Percentiles rank a stretch among this genome's conserved stretches.
Conservation (phyloP, 805 yeast species). For the Candida easanensis region DNA sequence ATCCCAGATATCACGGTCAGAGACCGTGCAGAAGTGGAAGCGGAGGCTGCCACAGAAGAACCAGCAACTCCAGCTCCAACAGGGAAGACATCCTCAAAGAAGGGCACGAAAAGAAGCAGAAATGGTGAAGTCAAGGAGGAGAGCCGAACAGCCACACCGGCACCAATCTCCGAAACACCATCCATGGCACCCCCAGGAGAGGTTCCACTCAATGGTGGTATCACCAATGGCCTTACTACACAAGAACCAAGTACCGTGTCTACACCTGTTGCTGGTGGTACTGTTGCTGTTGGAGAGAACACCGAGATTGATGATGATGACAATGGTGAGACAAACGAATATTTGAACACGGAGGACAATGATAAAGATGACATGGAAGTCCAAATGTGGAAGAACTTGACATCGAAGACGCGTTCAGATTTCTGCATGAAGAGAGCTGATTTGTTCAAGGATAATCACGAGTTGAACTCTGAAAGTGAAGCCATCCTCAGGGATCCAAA, state of each 20-base stretch:
- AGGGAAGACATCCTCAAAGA: conserved; percentile 34
- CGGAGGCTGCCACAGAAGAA: conserved; percentile 32
- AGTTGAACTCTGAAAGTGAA: conserved; percentile 61
- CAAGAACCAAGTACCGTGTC: background rate
- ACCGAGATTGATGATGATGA: conserved; percentile 28
- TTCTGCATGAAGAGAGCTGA: conserved; percentile 66
- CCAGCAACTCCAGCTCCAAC: conserved; percentile 24
- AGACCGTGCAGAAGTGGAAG: conserved; percentile 68
- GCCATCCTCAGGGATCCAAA: conserved; percentile 66
- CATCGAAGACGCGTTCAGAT: conserved; percentile 76
- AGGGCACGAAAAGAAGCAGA: conserved; percentile 39
- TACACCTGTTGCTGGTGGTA: conserved; percentile 7
- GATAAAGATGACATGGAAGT: conserved; percentile 69
- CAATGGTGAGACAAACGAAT: conserved; percentile 40
- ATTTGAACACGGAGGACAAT: conserved; percentile 50
- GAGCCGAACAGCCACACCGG: conserved; percentile 5
- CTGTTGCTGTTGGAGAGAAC: conserved; percentile 4
- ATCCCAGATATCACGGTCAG: conserved; percentile 87
- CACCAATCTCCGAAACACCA: conserved; percentile 8
- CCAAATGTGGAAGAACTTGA: conserved; percentile 80
- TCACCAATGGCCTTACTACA: background rate
- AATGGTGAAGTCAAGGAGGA: conserved; percentile 32
- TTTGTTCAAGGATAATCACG: conserved; percentile 55
- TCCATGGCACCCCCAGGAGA: conserved; percentile 5
- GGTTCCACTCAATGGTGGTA: background rate